Base-by-base conservation (phyloP, 2,329 filamentous ascomycete genomes). In the Cryphonectria parasitica region DNA sequence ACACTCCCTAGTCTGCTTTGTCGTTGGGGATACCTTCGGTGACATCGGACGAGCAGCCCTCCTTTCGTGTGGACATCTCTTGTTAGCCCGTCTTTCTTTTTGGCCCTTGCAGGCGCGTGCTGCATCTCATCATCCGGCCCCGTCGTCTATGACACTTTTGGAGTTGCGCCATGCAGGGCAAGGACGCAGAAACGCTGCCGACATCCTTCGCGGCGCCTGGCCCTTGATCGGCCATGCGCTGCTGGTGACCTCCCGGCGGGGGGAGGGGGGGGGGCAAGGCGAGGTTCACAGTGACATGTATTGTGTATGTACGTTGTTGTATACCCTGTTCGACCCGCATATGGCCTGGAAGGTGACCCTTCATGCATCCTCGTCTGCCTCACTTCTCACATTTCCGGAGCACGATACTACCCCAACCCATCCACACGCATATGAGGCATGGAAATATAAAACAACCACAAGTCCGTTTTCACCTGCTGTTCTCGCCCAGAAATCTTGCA, bases 391-490 rank as follows among this genome's bases (percentile, higher is more conserved):
- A 67, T 36, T 65, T 45, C 69, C 31, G 68, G 64, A 64, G 13
- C 58, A 64, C 68, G 64, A 67, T 64, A 72, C 67, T 65, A 72
- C 68, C 70, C 70, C 64, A 70, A 70, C 70, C 68, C 68, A 67
- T 70, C 52, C 54, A 28, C 65, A 43, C 67, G 64, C 64, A 69
- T 49, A 60, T 60, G 54, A 19, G n/a, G n/a, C 36, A 39, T 28
- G 15, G n/a, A 28, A 25, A 65, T 72, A 72, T 72, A 72, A 70
- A 68, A 70, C 45, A 67, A 65, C 45, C 52, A 67, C 45, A 49
- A 10, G 31, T 56, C 52, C 49, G 31, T 69, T 52, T 60, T 69
- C 36, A 28, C 52, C 66, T 52, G 28, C 54, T 64, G 28, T 56
- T 64, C 64, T 64, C 34, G 31, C 63, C 43, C 43, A n/a, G 25